A percentile compares a stretch with the other conserved stretches of the same genome.
These are phyloP conservation scores for Lojkania enalia DNA, from an alignment of 2,329 filamentous ascomycete genomes.

Conservation along the genomic window DNA sequence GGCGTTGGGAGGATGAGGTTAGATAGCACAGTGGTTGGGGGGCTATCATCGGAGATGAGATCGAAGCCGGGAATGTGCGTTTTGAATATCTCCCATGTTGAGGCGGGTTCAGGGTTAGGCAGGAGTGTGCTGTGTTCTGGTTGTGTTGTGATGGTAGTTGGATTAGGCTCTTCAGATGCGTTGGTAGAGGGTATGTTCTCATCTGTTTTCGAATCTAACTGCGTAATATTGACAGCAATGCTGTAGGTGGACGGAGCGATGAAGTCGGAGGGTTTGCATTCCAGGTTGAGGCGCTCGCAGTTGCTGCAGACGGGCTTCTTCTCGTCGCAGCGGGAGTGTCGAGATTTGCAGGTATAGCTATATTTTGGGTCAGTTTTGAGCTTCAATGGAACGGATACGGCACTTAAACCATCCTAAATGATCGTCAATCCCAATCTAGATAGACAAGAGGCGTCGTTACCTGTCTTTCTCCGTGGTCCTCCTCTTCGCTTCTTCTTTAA, in stretches of 20 bases:
- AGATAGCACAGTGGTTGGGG: constrained; percentile 14
- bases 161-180: too few relatives aligned
- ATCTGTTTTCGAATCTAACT: neutral
- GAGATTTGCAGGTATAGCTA: constrained; percentile 38
- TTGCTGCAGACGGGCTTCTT: constrained; percentile 39
- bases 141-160: too few relatives aligned
- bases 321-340: constrained; percentile 42
- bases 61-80: constrained; percentile 29
- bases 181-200: neutral
- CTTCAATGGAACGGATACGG: neutral
- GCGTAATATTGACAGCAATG: constrained; percentile 1
- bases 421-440: too few relatives aligned
- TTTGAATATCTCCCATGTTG: constrained; percentile 31
- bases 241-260: constrained; percentile 20
- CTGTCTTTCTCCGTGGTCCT: constrained; percentile 32
- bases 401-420: too few relatives aligned
- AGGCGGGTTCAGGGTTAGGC: too few relatives aligned
- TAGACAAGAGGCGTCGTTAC: too few relatives aligned
- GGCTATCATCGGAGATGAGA: constrained; percentile 14
- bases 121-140: too few relatives aligned
- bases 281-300: constrained; percentile 33
- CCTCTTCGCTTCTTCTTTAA: constrained; percentile 31
- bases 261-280: constrained; percentile 32
- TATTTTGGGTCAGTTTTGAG: neutral
- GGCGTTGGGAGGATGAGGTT: constrained; percentile 14